A percentile compares a stretch with the other conserved stretches of the same genome.
These are phyloP conservation scores for Neurospora sp. DNA, from an alignment of 495 filamentous ascomycete genomes.

Conservation along the genomic window DNA sequence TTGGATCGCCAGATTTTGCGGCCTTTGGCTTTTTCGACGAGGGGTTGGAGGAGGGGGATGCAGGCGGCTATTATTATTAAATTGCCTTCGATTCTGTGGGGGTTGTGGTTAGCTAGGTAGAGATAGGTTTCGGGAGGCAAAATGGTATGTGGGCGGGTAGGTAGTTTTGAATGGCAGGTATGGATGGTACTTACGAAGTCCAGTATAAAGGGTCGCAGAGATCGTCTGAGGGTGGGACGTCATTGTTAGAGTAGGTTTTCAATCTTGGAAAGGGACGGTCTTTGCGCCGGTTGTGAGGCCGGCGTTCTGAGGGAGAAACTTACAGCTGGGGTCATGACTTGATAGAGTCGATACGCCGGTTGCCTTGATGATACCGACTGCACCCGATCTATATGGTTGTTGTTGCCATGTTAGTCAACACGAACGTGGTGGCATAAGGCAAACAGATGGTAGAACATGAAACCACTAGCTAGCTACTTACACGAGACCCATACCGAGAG, in stretches of 20 bases:
- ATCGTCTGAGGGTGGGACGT: background rate
- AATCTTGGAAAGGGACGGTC: background rate
- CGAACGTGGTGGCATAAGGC: background rate
- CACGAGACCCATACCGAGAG: constrained; percentile 20
- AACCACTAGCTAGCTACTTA: background rate
- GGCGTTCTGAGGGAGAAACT: background rate
- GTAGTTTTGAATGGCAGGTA: background rate
- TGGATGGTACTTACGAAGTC: background rate
- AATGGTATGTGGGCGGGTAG: too few relatives aligned
- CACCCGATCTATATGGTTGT: background rate
- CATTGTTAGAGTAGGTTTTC: background rate
- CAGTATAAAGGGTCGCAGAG: background rate
- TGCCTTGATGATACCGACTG: background rate
- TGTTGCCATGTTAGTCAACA: background rate
- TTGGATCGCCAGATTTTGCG: background rate
- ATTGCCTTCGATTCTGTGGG: constrained; percentile 34
- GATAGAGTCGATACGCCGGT: background rate
- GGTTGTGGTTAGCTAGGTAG: background rate
- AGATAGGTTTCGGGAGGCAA: too few relatives aligned
- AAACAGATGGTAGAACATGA: background rate
- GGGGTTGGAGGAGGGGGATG: constrained; percentile 36
- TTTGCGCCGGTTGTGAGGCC: background rate
- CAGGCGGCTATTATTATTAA: constrained; percentile 39
- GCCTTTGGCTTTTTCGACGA: constrained; percentile 19
- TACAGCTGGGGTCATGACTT: background rate